These are phyloP conservation scores for Acacia concinna DNA, from an alignment of 331 rosid genomes.

Conservation along the genomic window DNA sequence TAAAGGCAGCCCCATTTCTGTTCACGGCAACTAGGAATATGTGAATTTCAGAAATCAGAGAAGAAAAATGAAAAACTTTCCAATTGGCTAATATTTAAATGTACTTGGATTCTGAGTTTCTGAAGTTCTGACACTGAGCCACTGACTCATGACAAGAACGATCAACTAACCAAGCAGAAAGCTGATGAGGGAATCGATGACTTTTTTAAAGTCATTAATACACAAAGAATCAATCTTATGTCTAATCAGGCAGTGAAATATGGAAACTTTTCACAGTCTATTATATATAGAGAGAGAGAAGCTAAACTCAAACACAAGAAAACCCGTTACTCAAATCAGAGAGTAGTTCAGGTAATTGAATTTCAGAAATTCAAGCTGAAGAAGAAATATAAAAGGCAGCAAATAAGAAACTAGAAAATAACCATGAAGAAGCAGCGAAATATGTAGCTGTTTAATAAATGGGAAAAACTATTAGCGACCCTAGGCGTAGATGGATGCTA, in stretches of 20 bases:
- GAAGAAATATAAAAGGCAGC: background rate
- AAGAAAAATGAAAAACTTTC: background rate
- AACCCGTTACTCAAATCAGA: background rate
- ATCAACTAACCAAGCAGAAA: conserved; percentile 36
- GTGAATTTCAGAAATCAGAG: conserved; percentile 6
- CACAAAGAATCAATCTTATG: conserved; percentile 41
- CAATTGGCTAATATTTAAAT: conserved; percentile 27
- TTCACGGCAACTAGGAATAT: conserved; percentile 21
- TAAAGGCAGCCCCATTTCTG: conserved; percentile 35
- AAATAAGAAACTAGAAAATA: background rate
- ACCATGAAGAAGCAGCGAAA: background rate
- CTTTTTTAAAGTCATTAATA: conserved; percentile 18
- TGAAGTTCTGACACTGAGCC: conserved; percentile 45
- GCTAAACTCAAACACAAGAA: background rate
- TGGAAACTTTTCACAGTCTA: conserved; percentile 18
- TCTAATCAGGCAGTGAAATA: conserved; percentile 26
- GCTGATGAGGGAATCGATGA: conserved; percentile 32
- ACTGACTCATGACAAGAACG: conserved; percentile 44
- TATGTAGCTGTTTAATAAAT: background rate
- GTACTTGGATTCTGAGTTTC: conserved; percentile 41
- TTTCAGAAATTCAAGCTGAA: background rate
- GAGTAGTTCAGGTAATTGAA: conserved; percentile 5
- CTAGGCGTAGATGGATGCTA: background rate
- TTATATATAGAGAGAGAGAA: background rate
- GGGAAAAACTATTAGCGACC: background rate